Base-by-base conservation (phyloP, 192 early-diverging fungal genomes). In the Entomortierella lignicola region DNA sequence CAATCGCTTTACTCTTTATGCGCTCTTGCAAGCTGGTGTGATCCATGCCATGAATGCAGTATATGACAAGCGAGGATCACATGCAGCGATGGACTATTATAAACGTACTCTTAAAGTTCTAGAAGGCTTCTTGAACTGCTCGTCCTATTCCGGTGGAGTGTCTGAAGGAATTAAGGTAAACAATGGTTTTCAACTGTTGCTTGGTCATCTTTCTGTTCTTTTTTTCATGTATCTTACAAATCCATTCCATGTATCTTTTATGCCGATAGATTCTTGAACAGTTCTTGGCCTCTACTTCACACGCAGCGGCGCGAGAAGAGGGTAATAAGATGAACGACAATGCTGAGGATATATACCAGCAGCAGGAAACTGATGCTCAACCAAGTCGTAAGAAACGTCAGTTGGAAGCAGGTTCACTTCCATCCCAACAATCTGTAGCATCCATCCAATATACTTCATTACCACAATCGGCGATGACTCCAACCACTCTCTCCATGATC, bases 21-120 rank as follows among this genome's bases (percentile, higher is more conserved):
- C 70, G 20, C 68, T 83, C 32, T 37, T 71, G 20, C 74, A 79
- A 47, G 70, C 82, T 34, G 66, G 70, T 25, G 70, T 80, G 25
- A 80, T 83, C 31, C 74, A 80, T 43, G 63, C 67, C 34, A 73
- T 80, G 75, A 73, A 80, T 47, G 66, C 77, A 4, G 74, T 79
- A 37, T 79, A 79, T 31, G 75, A 79, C 42, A 79, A 79, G 67
- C 29, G 75, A 7, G 75, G 75, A 32, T 79, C 68, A 4, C 44
- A 79, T 48, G 63, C 70, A 0, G 75, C 75, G 8, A 79, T 79
- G 75, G 75, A 79, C 23, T 79, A 79, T 37, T 79, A 79, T 42
- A 54, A 56, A 29, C 75, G 75, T 42, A 79, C 75, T 2, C 61
- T 79, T 29, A 64, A 39, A 26, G 57, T 79, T 4, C 42, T 79